A percentile compares a stretch with the other conserved stretches of the same genome.
Conservation (phyloP, 306 rosid species). For the Prunus mira region DNA sequence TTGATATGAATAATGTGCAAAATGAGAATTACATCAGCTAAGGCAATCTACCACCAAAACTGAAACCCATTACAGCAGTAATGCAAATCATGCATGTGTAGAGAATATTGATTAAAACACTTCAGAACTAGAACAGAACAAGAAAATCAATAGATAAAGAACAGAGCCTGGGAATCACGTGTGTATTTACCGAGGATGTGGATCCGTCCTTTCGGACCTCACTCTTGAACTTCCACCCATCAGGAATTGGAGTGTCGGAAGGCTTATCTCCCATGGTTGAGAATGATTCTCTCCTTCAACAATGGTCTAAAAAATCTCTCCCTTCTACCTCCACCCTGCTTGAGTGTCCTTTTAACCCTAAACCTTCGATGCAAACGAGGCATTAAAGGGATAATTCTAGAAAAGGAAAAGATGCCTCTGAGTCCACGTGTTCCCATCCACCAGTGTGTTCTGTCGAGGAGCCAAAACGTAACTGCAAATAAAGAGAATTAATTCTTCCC, state of each 20-base stretch:
- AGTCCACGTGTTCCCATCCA: conserved; percentile 16
- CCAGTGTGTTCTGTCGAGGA: not conserved
- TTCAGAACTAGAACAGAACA: conserved; percentile 4
- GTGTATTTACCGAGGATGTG: conserved; percentile 7
- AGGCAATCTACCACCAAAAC: not conserved
- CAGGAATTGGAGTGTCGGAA: not conserved
- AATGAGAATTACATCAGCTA: not conserved
- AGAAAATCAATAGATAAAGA: not conserved
- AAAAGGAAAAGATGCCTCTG: conserved; percentile 9
- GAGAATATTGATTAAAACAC: not conserved
- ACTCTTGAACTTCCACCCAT: conserved; percentile 11
- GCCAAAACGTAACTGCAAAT: not conserved
- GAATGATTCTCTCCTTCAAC: not conserved
- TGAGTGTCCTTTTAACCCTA: conserved; percentile 2
- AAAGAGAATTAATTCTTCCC: not conserved
- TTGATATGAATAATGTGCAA: not conserved
- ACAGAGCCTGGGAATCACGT: not conserved
- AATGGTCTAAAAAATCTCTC: not conserved
- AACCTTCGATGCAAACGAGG: conserved; percentile 6
- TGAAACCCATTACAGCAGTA: conserved; percentile 5
- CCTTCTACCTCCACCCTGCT: not conserved
- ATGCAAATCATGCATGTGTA: not conserved
- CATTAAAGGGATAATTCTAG: not conserved
- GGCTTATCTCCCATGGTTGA: conserved; percentile 7
- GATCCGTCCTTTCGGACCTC: not conserved